Percentiles rank a stretch among this genome's conserved stretches.
Evolutionary conservation across 164 flowering plant species (phyloP).

Genomic region (Vitis labrusca): DNA sequence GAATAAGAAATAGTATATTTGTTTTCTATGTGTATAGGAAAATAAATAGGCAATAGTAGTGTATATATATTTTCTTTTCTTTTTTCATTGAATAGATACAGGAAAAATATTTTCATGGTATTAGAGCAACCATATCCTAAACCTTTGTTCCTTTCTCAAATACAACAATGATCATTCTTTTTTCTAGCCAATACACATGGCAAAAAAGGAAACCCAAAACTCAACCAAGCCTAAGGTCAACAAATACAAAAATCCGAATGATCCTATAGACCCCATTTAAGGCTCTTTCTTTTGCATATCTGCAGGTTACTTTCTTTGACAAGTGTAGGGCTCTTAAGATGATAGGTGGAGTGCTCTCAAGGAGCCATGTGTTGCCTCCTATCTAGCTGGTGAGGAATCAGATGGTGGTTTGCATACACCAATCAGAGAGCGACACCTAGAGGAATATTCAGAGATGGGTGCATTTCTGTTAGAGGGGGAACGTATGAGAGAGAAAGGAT

Average conservation of each 20-base stretch:
- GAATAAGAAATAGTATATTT: background rate
- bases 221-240: conserved; percentile 1
- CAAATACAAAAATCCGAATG: conserved; percentile 3
- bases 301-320: no score
- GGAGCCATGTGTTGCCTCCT: no score
- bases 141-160: background rate
- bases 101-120: background rate
- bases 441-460: no score
- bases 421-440: no score
- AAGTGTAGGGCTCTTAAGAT: no score
- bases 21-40: no score
- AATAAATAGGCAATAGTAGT: background rate
- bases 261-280: background rate
- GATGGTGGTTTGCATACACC: no score
- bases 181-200: conserved; percentile 3
- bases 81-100: background rate
- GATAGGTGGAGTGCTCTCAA: no score
- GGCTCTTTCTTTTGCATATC: no score
- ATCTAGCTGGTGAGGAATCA: no score
- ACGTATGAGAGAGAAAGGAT: no score
- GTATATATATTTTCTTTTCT: background rate
- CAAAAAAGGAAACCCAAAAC: background rate
- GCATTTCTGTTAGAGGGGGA: no score
- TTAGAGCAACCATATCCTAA: background rate
- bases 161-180: background rate